Conservation (phyloP, 768 basidiomycete species). For the Suillus plorans region DNA sequence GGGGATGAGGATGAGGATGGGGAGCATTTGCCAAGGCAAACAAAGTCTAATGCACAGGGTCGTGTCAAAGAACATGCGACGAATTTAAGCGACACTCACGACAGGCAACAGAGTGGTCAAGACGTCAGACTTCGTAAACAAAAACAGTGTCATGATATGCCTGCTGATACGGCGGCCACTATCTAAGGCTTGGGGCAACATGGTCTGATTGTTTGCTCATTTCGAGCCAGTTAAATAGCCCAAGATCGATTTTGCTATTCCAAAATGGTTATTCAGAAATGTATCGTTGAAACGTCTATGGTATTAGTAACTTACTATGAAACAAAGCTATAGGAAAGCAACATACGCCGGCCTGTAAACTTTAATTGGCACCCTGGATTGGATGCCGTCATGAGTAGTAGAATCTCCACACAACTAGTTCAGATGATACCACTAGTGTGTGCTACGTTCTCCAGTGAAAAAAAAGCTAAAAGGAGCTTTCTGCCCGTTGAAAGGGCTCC, state of each 20-base stretch:
- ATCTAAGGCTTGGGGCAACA: constrained; percentile 1
- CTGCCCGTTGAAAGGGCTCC: no score
- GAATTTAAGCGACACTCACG: neutral
- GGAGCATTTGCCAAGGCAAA: constrained; percentile 26
- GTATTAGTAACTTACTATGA: neutral
- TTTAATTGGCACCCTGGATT: no score
- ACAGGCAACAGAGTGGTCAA: constrained; percentile 9
- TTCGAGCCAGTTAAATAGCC: neutral
- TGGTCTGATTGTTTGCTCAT: neutral
- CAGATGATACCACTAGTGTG: no score
- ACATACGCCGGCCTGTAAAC: neutral
- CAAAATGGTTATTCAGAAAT: neutral
- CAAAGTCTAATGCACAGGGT: constrained; percentile 19
- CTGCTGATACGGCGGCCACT: neutral
- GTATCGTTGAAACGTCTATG: neutral
- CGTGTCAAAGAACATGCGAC: neutral
- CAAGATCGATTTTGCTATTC: neutral
- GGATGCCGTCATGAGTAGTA: neutral
- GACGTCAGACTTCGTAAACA: constrained; percentile 11
- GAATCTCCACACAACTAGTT: neutral
- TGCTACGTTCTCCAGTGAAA: no score
- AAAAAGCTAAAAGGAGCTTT: no score
- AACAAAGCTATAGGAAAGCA: neutral
- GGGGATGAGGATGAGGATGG: constrained; percentile 10
- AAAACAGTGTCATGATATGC: constrained; percentile 14